Evolutionary conservation across 345 rosid genomes (phyloP), one percentile per base, ranked within the genome.

Genomic region (Eutrema heterophyllum): DNA sequence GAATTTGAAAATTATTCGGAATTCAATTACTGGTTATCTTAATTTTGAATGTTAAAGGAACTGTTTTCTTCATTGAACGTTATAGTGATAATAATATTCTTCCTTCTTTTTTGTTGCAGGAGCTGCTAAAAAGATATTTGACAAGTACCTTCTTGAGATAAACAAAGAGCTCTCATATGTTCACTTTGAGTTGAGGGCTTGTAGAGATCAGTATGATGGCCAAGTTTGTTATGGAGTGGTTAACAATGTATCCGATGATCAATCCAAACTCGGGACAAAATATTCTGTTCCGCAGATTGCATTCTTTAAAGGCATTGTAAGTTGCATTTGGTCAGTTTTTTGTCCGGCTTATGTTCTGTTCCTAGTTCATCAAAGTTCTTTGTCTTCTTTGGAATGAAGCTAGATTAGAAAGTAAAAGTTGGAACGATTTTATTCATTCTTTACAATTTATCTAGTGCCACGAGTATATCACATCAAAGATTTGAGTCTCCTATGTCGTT

Each of bases 261-360:
- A 95, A 26, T 92, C 97, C 26, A 84, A 95, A 85, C 96, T 92
- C 33, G 97, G 97, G 39, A 86, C 97, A 0, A 85, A 83, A 26
- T 95, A 88, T 78, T 83, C 93, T 12, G 89, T 87, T 79, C 97
- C 86, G 0, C 97, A 95, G 81, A 87, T 95, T 72, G 87, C 96
- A 30, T 81, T 87, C 67, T 95, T 85, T 60, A 92, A 86, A 82
- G 92, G 86, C 51, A 83, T 90, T 77, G 99, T 92, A 75, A 83
- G 97, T 89, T 35, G 16, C 58, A 0, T 24, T 45, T n/a, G 39
- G 29, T 0, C 24, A 1, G 21, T 21, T 29, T 4, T 54, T 2
- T 35, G 26, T 61, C 36, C 2, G 46, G 40, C 49, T 71, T 39
- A 5, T 70, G 40, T 61, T 64, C 6, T 43, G 32, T 60, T 18